Conservation (phyloP, 202 grass and related monocot species). For the Zizania palustris region DNA sequence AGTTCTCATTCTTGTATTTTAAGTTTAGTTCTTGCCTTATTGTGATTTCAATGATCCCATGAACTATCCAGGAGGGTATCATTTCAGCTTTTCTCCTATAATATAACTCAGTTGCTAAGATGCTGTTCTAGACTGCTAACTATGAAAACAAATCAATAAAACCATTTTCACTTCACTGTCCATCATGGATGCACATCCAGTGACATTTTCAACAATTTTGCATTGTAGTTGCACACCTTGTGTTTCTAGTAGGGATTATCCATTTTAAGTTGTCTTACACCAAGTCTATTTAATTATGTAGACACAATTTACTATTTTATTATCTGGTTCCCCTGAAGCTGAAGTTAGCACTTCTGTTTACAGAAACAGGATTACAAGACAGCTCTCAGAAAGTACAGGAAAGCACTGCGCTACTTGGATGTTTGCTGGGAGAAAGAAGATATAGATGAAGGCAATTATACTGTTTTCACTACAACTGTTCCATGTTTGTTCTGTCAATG, state of each 20-base stretch:
- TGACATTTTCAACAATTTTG: conserved; percentile 4
- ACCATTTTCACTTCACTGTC: not conserved
- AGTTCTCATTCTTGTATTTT: conserved; percentile 2
- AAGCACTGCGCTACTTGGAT: conserved; percentile 91
- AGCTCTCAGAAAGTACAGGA: conserved; percentile 95
- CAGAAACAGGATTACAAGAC: conserved; percentile 96
- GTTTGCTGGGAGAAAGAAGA: conserved; percentile 99
- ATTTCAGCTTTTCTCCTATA: conserved; percentile 9
- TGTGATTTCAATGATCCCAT: not conserved
- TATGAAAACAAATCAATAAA: not conserved
- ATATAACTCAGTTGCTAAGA: not conserved
- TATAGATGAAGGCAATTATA: conserved; percentile 82
- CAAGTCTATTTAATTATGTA: not conserved
- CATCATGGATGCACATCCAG: not conserved
- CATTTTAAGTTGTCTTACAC: not conserved
- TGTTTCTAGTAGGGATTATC: not conserved
- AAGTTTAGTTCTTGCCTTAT: not conserved
- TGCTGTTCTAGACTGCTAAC: not conserved
- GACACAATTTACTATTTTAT: conserved; percentile 17
- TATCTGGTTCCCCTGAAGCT: conserved; percentile 29
- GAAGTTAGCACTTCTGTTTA: conserved; percentile 29
- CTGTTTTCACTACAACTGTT: conserved; percentile 38
- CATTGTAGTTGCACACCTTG: not conserved
- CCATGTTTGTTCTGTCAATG: conserved; percentile 27
- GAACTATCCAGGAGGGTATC: too few species aligned